Base-by-base conservation (phyloP, 306 rosid species). In the Lablab purpureus region DNA sequence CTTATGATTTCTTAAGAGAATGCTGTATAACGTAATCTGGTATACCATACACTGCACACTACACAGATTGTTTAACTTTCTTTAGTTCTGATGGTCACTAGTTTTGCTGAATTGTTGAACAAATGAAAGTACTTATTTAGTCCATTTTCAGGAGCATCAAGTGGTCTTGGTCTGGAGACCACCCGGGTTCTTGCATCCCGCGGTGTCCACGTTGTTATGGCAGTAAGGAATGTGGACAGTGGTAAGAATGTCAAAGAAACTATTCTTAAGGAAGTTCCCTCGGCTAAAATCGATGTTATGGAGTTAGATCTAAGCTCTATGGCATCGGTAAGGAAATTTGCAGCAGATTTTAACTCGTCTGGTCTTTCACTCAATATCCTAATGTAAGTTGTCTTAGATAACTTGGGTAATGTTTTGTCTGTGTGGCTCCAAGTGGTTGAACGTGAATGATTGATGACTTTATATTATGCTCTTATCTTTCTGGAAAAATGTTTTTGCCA, bases 171-270 rank as follows among this genome's bases (percentile, higher is more conserved):
- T 56, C 55, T 76, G 74, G 94, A 93, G 64, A 91, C 97, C 11
- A 85, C 92, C 28, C 89, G 92, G 22, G 86, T 93, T 86, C 87
- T 93, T 60, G 91, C 94, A 10, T 25, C 86, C 86, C 92, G 90
- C 5, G 87, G 94, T 77, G 97, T 91, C 65, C 92, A 88, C 88
- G 93, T 91, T 63, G 82, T 87, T 71, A 91, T 91, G 98, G 98
- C 97, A 4, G 97, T 91, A 9, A 90, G 98, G 88, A 91, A 87
- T 82, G 81, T 83, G 36, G 85, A 83, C 10, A 77, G 73, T 60
- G 94, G 91, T 40, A 80, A 17, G 80, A 63, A 66, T 23, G 93
- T 85, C 47, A 89, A 73, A 84, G 85, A 84, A 66, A 77, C 76
- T 73, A 78, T 90, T 52, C 59, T 85, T 12, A 64, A 87, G 85